These are phyloP conservation scores for Pythium aphanidermatum DNA, from an alignment of 352 stramenopile species.

Conservation along the genomic window DNA sequence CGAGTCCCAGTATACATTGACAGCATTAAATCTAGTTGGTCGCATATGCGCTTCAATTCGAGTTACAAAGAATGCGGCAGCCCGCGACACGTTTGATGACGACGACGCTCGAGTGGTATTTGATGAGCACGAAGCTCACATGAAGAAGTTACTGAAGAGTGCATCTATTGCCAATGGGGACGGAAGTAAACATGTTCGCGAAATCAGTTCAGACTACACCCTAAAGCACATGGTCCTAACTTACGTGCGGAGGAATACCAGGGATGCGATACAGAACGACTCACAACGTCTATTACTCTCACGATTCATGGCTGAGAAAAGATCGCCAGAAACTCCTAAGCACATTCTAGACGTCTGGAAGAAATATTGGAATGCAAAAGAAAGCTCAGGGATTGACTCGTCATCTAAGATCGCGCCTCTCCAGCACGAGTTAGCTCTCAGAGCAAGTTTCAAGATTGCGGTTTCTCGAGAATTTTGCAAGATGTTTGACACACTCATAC, in stretches of 20 bases:
- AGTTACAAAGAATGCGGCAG: slow-evolving; percentile 33
- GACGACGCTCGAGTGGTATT: slow-evolving; percentile 32
- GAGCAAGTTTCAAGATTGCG: slow-evolving; percentile 38
- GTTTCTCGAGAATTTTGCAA: slow-evolving; percentile 58
- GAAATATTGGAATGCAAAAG: slow-evolving; percentile 32
- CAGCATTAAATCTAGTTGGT: slow-evolving; percentile 62
- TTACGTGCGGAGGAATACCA: slow-evolving; percentile 30
- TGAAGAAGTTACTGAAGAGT: slow-evolving; percentile 11
- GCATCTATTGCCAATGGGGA: slow-evolving; percentile 16
- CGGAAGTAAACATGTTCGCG: slow-evolving; percentile 7
- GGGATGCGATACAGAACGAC: slow-evolving; percentile 34
- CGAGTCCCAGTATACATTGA: slow-evolving; percentile 58
- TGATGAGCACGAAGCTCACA: slow-evolving; percentile 40
- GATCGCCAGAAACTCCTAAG: neutral
- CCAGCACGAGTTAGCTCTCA: slow-evolving; percentile 34
- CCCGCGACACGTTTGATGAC: slow-evolving; percentile 32
- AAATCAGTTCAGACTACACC: slow-evolving; percentile 16
- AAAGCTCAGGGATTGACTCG: slow-evolving; percentile 23
- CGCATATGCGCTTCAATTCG: slow-evolving; percentile 79
- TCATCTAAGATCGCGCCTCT: slow-evolving; percentile 40
- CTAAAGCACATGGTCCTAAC: slow-evolving; percentile 64
- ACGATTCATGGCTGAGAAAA: slow-evolving; percentile 37
- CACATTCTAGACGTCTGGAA: slow-evolving; percentile 31
- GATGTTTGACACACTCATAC: slow-evolving; percentile 61
- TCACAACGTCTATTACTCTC: slow-evolving; percentile 47